phyloP scores from a whole-genome alignment of 345 rosid species.

The Toxicodendron radicans region DNA sequence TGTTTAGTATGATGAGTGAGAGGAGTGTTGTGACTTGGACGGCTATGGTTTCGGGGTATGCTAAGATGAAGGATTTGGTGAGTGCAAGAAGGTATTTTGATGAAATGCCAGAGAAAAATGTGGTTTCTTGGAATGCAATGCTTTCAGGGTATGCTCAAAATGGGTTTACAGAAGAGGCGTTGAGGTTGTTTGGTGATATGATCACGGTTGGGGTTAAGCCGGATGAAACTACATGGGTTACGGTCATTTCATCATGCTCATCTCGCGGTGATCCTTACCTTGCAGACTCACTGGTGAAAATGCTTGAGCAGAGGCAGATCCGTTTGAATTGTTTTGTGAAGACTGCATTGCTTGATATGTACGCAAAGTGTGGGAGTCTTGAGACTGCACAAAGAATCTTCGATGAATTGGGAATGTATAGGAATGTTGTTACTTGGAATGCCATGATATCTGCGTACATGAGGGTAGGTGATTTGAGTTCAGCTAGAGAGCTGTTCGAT shows the following conservation, averaged over 20 bases:
- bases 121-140: conserved; percentile 61
- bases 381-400: conserved; percentile 38
- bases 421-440: conserved; percentile 46
- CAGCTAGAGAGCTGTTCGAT: conserved; percentile 42
- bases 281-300: conserved; percentile 33
- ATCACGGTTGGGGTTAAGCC: conserved; percentile 38
- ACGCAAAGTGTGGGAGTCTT: conserved; percentile 42
- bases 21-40: conserved; percentile 49
- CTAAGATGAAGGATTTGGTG: conserved; percentile 34
- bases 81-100: conserved; percentile 49
- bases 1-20: conserved; percentile 37
- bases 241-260: conserved; percentile 46
- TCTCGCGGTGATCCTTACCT: conserved; percentile 40
- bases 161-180: conserved; percentile 37
- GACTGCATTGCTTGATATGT: conserved; percentile 50
- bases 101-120: conserved; percentile 38
- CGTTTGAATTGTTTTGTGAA: conserved; percentile 39
- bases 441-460: conserved; percentile 42
- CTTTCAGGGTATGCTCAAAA: conserved; percentile 54
- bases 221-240: conserved; percentile 49
- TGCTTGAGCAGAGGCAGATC: conserved; percentile 21
- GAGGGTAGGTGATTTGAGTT: conserved; percentile 35
- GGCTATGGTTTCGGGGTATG: conserved; percentile 42
- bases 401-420: conserved; percentile 33
- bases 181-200: conserved; percentile 51